Conservation (phyloP, 345 rosid species). For the Salix udensis region DNA sequence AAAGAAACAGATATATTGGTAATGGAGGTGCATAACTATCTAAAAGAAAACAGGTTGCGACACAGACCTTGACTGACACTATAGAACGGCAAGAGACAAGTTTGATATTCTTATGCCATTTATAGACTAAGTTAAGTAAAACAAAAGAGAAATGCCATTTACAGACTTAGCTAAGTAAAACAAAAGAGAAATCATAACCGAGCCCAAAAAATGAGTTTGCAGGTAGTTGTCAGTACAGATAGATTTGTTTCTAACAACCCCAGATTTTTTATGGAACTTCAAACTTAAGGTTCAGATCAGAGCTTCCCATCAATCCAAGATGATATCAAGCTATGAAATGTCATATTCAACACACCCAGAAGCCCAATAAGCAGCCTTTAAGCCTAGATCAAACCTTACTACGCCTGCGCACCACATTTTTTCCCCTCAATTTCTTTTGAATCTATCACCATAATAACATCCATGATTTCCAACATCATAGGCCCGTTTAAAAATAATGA, state of each 20-base stretch:
- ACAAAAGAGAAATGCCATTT: neutral
- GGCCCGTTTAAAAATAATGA: neutral
- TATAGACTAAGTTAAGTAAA: neutral
- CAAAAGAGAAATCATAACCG: neutral
- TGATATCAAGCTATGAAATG: neutral
- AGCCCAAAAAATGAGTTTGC: neutral
- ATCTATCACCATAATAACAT: neutral
- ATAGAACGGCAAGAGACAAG: neutral
- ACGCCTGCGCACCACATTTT: neutral
- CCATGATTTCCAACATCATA: neutral
- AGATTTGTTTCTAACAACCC: neutral
- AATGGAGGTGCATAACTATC: neutral
- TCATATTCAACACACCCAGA: slow-evolving; percentile 12
- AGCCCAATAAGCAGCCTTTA: neutral
- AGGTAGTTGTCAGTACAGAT: neutral
- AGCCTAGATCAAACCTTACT: neutral
- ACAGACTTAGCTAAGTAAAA: neutral
- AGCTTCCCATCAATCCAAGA: neutral
- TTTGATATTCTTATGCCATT: neutral
- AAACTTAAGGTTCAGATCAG: slow-evolving; percentile 3
- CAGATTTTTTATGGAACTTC: neutral
- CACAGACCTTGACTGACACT: neutral
- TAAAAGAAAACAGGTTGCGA: neutral
- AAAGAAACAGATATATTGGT: neutral
- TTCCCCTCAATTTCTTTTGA: neutral